These are phyloP conservation scores for Ganoderma resinaceum DNA, from an alignment of 1,284 basidiomycete genomes.

Conservation along the genomic window DNA sequence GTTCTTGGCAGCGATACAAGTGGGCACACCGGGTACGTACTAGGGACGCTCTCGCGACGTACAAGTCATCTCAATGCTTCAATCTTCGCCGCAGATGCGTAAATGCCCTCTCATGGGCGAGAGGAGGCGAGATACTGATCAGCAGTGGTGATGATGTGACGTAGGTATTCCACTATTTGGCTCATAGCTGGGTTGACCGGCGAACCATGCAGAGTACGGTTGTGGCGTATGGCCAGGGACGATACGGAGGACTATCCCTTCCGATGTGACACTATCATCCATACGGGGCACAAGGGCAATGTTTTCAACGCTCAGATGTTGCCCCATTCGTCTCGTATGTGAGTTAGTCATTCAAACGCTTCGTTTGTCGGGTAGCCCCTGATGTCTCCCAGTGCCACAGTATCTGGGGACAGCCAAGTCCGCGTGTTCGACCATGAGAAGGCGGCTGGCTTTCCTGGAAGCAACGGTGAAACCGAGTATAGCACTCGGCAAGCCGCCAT, in stretches of 20 bases:
- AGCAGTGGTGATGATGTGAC: slow-evolving; percentile 87
- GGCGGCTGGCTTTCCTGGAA: slow-evolving; percentile 47
- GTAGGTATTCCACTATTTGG: slow-evolving; percentile 51
- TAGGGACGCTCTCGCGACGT: background rate
- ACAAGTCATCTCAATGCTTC: background rate
- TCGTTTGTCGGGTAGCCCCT: background rate
- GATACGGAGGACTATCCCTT: slow-evolving; percentile 59
- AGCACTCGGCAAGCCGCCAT: slow-evolving; percentile 53
- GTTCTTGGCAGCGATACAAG: slow-evolving; percentile 62
- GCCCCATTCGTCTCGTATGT: slow-evolving; percentile 76
- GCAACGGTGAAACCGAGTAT: slow-evolving; percentile 47
- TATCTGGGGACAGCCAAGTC: slow-evolving; percentile 83
- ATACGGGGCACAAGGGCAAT: slow-evolving; percentile 85
- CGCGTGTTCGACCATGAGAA: slow-evolving; percentile 80
- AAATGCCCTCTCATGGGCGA: slow-evolving; percentile 87
- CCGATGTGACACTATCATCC: slow-evolving; percentile 65
- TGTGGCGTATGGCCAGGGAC: slow-evolving; percentile 68
- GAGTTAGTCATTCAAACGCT: slow-evolving; percentile 33
- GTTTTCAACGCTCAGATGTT: slow-evolving; percentile 91
- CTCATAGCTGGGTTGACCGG: slow-evolving; percentile 4
- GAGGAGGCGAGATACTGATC: slow-evolving; percentile 75
- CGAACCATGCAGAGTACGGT: slow-evolving; percentile 55
- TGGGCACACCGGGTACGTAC: slow-evolving; percentile 71
- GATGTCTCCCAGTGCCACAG: slow-evolving; percentile 60
- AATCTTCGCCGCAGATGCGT: slow-evolving; percentile 71